Percentiles rank a stretch among this genome's conserved stretches.
Conservation (phyloP, 1,284 basidiomycete species). For the Fomitopsis palustris region DNA sequence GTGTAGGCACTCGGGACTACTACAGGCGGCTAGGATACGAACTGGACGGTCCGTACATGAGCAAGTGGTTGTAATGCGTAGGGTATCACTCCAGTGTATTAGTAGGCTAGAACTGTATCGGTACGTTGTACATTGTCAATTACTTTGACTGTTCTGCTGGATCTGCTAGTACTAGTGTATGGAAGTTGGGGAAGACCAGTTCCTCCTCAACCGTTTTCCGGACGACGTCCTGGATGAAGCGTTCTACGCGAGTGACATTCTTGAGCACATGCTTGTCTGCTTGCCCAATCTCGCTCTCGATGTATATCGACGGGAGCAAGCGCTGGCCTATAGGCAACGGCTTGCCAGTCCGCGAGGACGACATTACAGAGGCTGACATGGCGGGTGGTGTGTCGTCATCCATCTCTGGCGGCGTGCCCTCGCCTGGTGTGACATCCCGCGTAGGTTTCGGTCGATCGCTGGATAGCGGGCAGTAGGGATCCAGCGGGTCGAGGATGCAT, state of each 20-base stretch:
- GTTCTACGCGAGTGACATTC: conserved; percentile 95
- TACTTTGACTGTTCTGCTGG: conserved; percentile 7
- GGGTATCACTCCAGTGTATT: conserved; percentile 27
- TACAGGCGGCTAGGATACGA: conserved; percentile 92
- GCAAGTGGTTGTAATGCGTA: conserved; percentile 57
- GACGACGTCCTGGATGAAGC: conserved; percentile 93
- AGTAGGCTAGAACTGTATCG: conserved; percentile 15
- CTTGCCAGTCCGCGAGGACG: conserved; percentile 38
- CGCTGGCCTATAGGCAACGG: conserved; percentile 77
- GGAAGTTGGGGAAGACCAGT: conserved; percentile 91
- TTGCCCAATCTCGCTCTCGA: conserved; percentile 97
- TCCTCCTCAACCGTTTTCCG: conserved; percentile 94
- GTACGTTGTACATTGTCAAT: conserved; percentile 1
- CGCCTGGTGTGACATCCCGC: conserved; percentile 35
- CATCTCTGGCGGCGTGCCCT: conserved; percentile 28
- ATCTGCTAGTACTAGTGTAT: conserved; percentile 70
- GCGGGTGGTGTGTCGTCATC: conserved; percentile 36
- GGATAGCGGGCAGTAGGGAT: conserved; percentile 68
- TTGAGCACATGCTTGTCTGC: conserved; percentile 93
- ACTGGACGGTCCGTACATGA: conserved; percentile 97
- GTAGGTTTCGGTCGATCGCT: conserved; percentile 50
- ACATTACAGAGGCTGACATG: conserved; percentile 18
- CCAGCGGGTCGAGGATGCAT: conserved; percentile 83
- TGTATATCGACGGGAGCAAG: conserved; percentile 86
- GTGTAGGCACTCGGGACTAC: conserved; percentile 93